Conservation (phyloP, 495 filamentous ascomycete genomes). For the Choiromyces venosus region DNA sequence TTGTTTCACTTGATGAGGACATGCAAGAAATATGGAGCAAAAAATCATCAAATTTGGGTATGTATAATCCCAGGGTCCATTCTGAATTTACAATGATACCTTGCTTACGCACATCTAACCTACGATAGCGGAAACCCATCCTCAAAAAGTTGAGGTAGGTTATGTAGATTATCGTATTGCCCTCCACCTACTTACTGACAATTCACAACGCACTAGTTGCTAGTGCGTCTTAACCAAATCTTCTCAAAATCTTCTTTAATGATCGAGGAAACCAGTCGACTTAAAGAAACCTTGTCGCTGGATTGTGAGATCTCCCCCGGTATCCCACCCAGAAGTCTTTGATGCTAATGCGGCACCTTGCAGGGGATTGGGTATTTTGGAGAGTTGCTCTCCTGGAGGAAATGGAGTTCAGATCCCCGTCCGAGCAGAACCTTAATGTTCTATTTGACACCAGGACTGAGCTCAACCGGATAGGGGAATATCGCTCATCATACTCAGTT, state of each 20-base stretch:
- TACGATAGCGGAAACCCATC: background rate
- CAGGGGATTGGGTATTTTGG: slow-evolving; percentile 22
- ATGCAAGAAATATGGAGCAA: background rate
- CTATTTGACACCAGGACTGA: background rate
- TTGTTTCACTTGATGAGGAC: slow-evolving; percentile 2
- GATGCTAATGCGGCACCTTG: background rate
- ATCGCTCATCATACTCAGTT: background rate
- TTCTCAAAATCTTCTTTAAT: background rate
- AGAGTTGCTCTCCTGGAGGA: slow-evolving; percentile 12
- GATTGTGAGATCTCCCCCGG: background rate
- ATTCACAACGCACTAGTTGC: background rate
- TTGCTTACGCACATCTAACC: background rate
- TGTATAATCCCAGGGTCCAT: background rate
- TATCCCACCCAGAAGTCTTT: background rate
- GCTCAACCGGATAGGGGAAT: background rate
- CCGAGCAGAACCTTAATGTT: slow-evolving; percentile 7
- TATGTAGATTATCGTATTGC: background rate
- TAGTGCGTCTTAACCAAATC: background rate
- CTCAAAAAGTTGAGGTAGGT: background rate
- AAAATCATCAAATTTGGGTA: background rate
- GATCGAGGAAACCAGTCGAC: background rate
- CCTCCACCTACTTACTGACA: background rate
- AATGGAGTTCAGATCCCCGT: slow-evolving; percentile 20
- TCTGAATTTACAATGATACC: background rate
- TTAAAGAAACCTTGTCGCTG: background rate